Evolutionary conservation across 1,284 basidiomycete species (phyloP), one percentile per base, ranked within the genome.

Genomic region (Cryptococcus jaspeensis): DNA sequence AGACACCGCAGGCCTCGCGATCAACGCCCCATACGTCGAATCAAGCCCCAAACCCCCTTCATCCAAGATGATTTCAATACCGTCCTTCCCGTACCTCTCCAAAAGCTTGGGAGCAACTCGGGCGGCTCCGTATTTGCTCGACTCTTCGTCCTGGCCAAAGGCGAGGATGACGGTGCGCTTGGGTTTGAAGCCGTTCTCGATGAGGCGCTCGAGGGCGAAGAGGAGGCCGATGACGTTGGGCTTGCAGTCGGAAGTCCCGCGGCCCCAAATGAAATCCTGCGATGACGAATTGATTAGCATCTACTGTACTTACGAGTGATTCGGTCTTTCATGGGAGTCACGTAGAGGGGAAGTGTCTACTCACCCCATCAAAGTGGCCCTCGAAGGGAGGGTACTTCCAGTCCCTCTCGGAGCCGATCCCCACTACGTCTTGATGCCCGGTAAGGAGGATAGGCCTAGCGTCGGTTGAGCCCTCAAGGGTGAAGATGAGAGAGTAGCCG

Each of bases 131-230:
- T 32, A 32, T 9, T 4, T 32, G 28, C 28, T 32, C 28, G 28
- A 32, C 46, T 69, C 67, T 32, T 69, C 67, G 49, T 69, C 67
- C 28, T 60, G 53, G 1, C 67, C 67, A 28, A 64, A 65, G 11
- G 52, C 61, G 13, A 69, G 50, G 9, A 69, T 53, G n/a, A 69
- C 47, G 1, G 60, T 64, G 38, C 67, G 80, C 18, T 76, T 76
- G 0, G 84, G 85, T 36, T 77, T 67, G 63, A 83, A 85, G 4
- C 50, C 53, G 7, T 23, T 37, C n/a, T 36, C 40, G 5, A 61
- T 32, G 7, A 63, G 50, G 18, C 42, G 51, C 35, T 60, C 59
- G 18, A 58, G 23, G 3, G 53, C 51, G 9, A 55, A 50, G 3
- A 63, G 52, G 25, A 58, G 43, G 3, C 50, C 59, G n/a, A 63